Evolutionary conservation across 352 stramenopile genomes (phyloP).

Genomic region (Peronospora tabacina): DNA sequence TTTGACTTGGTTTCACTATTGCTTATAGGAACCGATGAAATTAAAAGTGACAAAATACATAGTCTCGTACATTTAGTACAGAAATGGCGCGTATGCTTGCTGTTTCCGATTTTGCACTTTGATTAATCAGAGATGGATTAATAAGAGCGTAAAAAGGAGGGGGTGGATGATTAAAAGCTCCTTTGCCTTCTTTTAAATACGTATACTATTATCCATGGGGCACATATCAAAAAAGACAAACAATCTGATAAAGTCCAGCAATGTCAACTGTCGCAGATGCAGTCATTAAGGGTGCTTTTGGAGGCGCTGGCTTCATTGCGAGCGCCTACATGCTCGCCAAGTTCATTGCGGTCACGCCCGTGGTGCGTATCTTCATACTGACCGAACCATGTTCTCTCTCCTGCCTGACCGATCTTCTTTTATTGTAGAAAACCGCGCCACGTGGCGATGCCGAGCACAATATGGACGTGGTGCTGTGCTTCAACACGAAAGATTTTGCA

Average conservation of each 20-base stretch:
- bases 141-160: too few species aligned
- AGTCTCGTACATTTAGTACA: too few species aligned
- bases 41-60: too few species aligned
- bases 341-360: constrained; percentile 65
- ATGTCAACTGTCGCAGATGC: constrained; percentile 55
- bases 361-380: constrained; percentile 31
- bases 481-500: constrained; percentile 53
- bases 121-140: too few species aligned
- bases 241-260: not conserved
- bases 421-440: constrained; percentile 46
- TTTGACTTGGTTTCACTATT: constrained; percentile 8
- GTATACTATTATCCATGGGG: too few species aligned
- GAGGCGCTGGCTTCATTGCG: constrained; percentile 59
- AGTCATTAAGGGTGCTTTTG: constrained; percentile 62
- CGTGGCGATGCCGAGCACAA: constrained; percentile 45
- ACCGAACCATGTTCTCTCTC: not conserved
- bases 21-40: not conserved
- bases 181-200: too few species aligned
- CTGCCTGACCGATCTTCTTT: constrained; percentile 12
- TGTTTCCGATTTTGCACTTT: too few species aligned
- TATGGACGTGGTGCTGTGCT: constrained; percentile 68
- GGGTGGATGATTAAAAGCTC: too few species aligned
- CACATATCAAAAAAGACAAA: too few species aligned
- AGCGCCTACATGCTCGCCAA: constrained; percentile 74
- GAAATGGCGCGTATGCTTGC: too few species aligned